Base-by-base conservation (phyloP, 352 stramenopile genomes). In the Phytophthora citrophthora region DNA sequence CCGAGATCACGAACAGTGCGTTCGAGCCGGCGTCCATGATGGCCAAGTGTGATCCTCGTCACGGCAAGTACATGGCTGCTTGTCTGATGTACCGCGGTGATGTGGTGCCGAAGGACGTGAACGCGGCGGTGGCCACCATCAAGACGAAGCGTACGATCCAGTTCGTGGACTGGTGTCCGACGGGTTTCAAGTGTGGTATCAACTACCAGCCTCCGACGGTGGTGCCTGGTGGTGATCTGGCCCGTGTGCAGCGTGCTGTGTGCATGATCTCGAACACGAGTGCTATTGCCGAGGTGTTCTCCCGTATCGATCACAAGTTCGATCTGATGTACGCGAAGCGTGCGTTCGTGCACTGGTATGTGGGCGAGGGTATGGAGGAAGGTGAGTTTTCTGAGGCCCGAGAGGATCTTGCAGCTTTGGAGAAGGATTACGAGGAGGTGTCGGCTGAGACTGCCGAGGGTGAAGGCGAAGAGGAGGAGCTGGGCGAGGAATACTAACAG, bases 211-310 rank as follows among this genome's bases (percentile, higher is more conserved):
- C 94, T 32, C 97, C 97, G 44, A 98, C 94, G 39, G 94, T 98
- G 34, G 97, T 99, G 51, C 95, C 96, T 2, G 96, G 95, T 60
- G 96, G 97, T 54, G 97, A 99, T 76, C 81, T 99, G 56, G 97
- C 97, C 15, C 91, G 95, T 54, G 97, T 99, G 54, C 96, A 99
- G 81, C 96, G 97, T 63, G 97, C 97, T 23, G 96, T 99, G 68
- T 99, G 95, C 83, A 99, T 99, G 96, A 97, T 99, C 74, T 97
- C 95, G 53, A 99, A 99, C 90, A 99, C 96, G 49, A 99, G 95
- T 31, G 97, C 97, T 55, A 99, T 99, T 73, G 96, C 95, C 45
- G 97, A 99, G 77, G 97, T 98, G 26, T 97, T 99, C 59, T 97
- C 85, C 8, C 93, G 97, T 61, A 98, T 99, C 70, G 96, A 99